Evolutionary conservation across 805 yeast genomes (phyloP), one percentile per base, ranked within the genome.

Genomic region (Metschnikowia orientalis): DNA sequence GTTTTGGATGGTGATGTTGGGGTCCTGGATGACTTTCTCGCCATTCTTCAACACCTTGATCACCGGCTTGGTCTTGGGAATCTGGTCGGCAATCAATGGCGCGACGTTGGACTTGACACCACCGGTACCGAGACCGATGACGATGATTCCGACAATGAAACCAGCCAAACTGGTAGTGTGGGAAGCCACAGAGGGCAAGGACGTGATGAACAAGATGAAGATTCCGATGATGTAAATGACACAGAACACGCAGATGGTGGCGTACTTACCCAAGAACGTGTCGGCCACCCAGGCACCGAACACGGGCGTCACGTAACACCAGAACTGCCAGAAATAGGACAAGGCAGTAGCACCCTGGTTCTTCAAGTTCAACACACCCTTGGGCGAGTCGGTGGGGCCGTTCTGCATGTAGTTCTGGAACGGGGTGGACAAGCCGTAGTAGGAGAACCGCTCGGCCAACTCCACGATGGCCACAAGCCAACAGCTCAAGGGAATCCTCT

Each of bases 261-360:
- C 75, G 61, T 70, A 77, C 54, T 81, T 79, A 38, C 92, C 92
- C 66, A 75, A 72, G 57, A 65, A 77, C 42, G 82, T 76, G 58
- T 84, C 95, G 34, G 92, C 78, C 17, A 82, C 47, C 58, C 77
- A 74, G 34, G 87, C 92, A 47, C 88, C 89, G 36, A 79, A 66
- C 34, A 84, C 66, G 18, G 95, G 95, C 26, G 90, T 81, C 28
- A 82, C 67, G 56, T 83, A 84, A 53, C 88, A 80, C 83, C 88
- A 80, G 54, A 84, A 84, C 53, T 81, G 86, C 69, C 82, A 77
- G 49, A 82, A 76, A 54, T 81, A 77, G 11, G 84, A 73, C 41
- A 83, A 67, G 19, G 83, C 88, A 22, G 83, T 77, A 18, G 92
- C 86, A 43, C 77, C 75, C 38, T 68, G 68, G 37, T 72, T 63